Conservation (phyloP, 2,329 filamentous ascomycete genomes). For the Xylariaceae sp. region DNA sequence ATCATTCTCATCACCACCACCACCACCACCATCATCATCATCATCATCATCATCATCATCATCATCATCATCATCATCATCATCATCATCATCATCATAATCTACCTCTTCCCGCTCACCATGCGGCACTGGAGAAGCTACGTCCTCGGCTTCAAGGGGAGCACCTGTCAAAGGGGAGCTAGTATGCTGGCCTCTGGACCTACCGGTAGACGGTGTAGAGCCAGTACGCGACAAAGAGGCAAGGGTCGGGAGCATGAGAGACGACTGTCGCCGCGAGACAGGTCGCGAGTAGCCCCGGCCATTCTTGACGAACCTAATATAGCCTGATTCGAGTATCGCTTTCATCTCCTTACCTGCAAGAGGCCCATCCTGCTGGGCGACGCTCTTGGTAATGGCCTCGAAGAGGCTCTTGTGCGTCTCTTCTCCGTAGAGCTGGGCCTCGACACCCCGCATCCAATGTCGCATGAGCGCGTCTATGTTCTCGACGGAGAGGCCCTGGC, state of each 20-base stretch:
- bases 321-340: slow-evolving; percentile 4
- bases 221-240: not conserved
- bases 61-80: no score
- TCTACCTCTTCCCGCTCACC: not conserved
- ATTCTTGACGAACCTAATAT: slow-evolving; percentile 4
- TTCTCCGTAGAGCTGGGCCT: not conserved
- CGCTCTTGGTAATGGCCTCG: slow-evolving; percentile 1
- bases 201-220: not conserved
- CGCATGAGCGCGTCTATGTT: slow-evolving; percentile 3
- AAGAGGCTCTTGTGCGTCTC: not conserved
- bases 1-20: no score
- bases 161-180: not conserved
- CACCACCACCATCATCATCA: no score
- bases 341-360: slow-evolving; percentile 6
- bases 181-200: not conserved
- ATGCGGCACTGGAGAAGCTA: not conserved
- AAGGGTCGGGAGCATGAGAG: not conserved
- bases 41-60: no score
- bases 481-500: slow-evolving; percentile 3
- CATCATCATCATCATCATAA: not conserved
- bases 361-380: slow-evolving; percentile 1
- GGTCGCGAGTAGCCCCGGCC: slow-evolving; percentile 4
- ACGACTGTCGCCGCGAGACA: not conserved
- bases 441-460: slow-evolving; percentile 5
- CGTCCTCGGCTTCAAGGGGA: not conserved